Conservation (phyloP, 2,329 filamentous ascomycete genomes). For the Diaporthe australafricana region DNA sequence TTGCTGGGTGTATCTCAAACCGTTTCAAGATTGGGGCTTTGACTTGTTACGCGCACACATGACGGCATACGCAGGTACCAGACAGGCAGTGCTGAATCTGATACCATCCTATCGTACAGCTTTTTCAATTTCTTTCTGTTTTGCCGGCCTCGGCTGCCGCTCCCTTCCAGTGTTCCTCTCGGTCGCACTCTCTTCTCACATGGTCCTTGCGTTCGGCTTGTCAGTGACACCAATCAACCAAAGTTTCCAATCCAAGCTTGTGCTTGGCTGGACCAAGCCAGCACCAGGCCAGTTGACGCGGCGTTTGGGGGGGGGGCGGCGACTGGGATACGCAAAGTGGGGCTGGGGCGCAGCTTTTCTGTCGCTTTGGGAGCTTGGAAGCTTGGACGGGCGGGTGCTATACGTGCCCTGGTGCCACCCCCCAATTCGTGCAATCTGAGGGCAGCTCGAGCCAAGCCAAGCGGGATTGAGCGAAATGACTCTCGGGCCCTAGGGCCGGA, state of each 20-base stretch:
- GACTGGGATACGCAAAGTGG: neutral
- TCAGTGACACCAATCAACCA: slow-evolving; percentile 5
- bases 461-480: slow-evolving; percentile 16
- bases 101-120: neutral
- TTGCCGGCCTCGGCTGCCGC: neutral
- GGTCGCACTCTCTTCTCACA: neutral
- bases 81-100: neutral
- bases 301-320: slow-evolving; percentile 1
- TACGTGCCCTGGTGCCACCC: too few species aligned
- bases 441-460: slow-evolving; percentile 17
- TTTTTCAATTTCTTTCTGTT: neutral
- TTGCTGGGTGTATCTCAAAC: slow-evolving; percentile 3
- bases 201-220: neutral
- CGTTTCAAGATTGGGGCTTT: slow-evolving; percentile 12
- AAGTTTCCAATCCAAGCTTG: neutral
- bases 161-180: neutral
- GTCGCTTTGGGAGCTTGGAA: slow-evolving; percentile 22
- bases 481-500: slow-evolving; percentile 22
- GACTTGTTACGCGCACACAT: neutral
- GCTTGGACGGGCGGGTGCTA: slow-evolving; percentile 10
- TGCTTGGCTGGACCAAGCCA: slow-evolving; percentile 7
- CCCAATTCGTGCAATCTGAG: slow-evolving; percentile 11
- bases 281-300: slow-evolving; percentile 2
- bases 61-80: slow-evolving; percentile 10
- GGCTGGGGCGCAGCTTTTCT: slow-evolving; percentile 22